These are phyloP conservation scores for Emmonsia crescens DNA, from an alignment of 2,329 filamentous ascomycete genomes.

Conservation along the genomic window DNA sequence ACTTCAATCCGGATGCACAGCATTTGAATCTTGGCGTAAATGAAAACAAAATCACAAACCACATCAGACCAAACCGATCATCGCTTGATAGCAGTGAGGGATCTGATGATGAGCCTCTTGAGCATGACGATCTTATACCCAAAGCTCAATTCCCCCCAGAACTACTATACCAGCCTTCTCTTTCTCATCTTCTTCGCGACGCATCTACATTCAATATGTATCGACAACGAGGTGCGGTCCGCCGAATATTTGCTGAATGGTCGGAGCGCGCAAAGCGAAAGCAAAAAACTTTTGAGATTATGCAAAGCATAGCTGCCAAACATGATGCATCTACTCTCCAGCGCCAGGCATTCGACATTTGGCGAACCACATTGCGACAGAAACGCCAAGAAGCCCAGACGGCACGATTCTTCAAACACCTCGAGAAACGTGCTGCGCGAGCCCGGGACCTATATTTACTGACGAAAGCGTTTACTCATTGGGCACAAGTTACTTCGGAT, in stretches of 20 bases:
- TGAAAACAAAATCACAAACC: neutral
- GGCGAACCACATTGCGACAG: constrained; percentile 32
- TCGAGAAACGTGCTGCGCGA: constrained; percentile 50
- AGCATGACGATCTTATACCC: constrained; percentile 16
- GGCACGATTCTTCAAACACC: constrained; percentile 43
- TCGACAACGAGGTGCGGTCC: constrained; percentile 28
- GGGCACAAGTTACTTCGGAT: constrained; percentile 55
- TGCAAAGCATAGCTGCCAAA: constrained; percentile 36
- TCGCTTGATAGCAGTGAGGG: constrained; percentile 12
- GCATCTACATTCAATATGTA: constrained; percentile 40
- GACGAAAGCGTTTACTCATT: constrained; percentile 55
- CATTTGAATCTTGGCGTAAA: neutral
- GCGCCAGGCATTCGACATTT: constrained; percentile 42
- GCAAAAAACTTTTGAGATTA: constrained; percentile 26
- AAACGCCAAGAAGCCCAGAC: constrained; percentile 37
- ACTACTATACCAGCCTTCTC: constrained; percentile 39
- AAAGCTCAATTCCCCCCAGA: constrained; percentile 24
- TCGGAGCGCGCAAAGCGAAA: constrained; percentile 32
- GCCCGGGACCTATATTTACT: constrained; percentile 57
- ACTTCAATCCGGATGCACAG: neutral
- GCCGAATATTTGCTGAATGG: constrained; percentile 38
- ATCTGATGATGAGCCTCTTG: constrained; percentile 10
- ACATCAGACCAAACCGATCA: neutral
- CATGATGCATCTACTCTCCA: constrained; percentile 43
- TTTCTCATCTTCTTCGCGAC: constrained; percentile 42